These are phyloP conservation scores for Phytophthora pistaciae DNA, from an alignment of 352 stramenopile genomes.

Conservation along the genomic window DNA sequence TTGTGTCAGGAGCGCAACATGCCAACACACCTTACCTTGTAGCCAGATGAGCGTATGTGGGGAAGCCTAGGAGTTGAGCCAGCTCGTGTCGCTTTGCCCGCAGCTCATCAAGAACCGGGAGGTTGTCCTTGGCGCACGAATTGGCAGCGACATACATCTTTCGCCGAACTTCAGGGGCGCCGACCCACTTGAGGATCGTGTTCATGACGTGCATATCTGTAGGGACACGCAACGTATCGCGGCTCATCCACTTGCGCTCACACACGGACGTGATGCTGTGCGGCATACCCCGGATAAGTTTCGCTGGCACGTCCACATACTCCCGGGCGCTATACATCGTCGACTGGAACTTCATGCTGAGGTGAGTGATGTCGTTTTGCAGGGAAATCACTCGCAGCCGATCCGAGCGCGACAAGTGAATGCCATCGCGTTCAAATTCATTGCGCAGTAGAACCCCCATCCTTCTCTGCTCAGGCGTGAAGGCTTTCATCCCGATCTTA, in stretches of 20 bases:
- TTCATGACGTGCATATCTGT: conserved; percentile 92
- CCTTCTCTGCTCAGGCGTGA: conserved; percentile 90
- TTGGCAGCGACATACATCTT: conserved; percentile 93
- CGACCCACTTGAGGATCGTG: conserved; percentile 93
- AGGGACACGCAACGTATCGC: conserved; percentile 69
- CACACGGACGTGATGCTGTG: conserved; percentile 67
- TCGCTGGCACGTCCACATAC: conserved; percentile 72
- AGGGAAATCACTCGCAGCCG: conserved; percentile 87
- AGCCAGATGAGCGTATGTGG: conserved; percentile 90
- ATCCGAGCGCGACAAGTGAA: conserved; percentile 87
- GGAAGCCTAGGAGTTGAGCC: conserved; percentile 89
- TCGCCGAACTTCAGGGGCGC: conserved; percentile 75
- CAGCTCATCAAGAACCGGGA: conserved; percentile 88
- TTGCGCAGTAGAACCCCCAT: conserved; percentile 91
- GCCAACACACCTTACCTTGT: conserved; percentile 78
- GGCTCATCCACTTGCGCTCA: conserved; percentile 75
- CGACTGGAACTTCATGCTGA: conserved; percentile 90
- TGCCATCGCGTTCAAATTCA: conserved; percentile 97
- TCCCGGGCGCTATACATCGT: conserved; percentile 81
- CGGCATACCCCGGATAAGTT: conserved; percentile 61
- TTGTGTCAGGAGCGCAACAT: not conserved
- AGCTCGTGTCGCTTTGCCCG: conserved; percentile 88
- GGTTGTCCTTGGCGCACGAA: conserved; percentile 80
- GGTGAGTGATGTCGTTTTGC: conserved; percentile 89
- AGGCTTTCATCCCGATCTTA: conserved; percentile 53